These are phyloP conservation scores for Lithospermum erythrorhizon DNA, from an alignment of 257 asterid genomes.

Conservation along the genomic window DNA sequence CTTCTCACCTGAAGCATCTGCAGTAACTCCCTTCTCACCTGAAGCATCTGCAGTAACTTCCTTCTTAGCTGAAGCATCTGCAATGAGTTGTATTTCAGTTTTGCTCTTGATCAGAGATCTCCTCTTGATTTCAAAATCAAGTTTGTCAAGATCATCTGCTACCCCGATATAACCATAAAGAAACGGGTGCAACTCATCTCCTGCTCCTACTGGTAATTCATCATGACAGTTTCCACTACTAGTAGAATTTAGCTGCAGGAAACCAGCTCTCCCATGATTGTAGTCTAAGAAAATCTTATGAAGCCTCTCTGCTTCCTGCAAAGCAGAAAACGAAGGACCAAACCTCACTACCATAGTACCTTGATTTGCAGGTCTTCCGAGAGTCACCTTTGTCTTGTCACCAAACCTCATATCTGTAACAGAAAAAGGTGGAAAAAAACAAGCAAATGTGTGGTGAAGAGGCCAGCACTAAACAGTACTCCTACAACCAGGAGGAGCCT, in stretches of 20 bases:
- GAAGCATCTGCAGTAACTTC: too few species aligned
- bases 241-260: constrained; percentile 18
- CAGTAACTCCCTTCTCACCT: neutral
- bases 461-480: neutral
- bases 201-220: constrained; percentile 11
- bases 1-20: neutral
- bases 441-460: constrained; percentile 1
- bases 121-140: constrained; percentile 23
- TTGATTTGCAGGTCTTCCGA: constrained; percentile 55
- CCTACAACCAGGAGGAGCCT: neutral
- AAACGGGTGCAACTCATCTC: constrained; percentile 19
- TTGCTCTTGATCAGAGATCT: too few species aligned
- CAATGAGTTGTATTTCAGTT: too few species aligned
- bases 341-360: constrained; percentile 53
- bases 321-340: constrained; percentile 53
- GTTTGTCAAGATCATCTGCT: constrained; percentile 58
- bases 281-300: constrained; percentile 26
- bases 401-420: constrained; percentile 43
- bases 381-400: constrained; percentile 43
- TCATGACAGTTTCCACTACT: constrained; percentile 9
- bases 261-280: constrained; percentile 38
- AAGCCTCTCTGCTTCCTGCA: constrained; percentile 54
- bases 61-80: neutral
- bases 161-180: constrained; percentile 52
- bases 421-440: neutral